These are phyloP conservation scores for Salix caprea DNA, from an alignment of 345 rosid species.

Conservation along the genomic window DNA sequence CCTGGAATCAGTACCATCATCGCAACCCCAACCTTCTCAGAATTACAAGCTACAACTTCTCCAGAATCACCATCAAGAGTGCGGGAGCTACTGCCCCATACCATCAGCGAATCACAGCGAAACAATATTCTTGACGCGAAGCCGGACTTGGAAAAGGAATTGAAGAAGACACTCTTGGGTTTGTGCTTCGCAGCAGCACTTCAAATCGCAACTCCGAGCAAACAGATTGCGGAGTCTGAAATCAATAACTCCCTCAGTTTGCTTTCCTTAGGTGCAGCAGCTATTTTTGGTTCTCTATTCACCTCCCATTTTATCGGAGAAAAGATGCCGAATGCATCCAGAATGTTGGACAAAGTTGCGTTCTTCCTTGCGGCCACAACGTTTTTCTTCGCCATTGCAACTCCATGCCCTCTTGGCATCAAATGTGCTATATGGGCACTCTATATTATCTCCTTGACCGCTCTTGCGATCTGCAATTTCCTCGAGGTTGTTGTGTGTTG, in stretches of 20 bases:
- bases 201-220: no score
- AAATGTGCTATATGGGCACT: neutral
- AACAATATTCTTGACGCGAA: neutral
- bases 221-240: no score
- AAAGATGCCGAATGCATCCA: neutral
- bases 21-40: no score
- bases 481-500: neutral
- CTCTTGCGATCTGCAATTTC: neutral
- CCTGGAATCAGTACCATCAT: no score
- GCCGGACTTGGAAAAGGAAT: neutral
- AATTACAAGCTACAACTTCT: no score
- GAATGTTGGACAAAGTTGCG: neutral
- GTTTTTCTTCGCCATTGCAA: neutral
- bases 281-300: neutral
- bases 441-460: neutral
- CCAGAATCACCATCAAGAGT: no score
- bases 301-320: neutral
- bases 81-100: no score
- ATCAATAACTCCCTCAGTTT: fast-evolving
- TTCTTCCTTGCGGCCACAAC: neutral
- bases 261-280: fast-evolving
- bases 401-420: neutral
- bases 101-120: no score
- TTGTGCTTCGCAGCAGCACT: no score
- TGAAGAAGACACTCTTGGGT: no score